Percentiles rank a stretch among this genome's conserved stretches.
Evolutionary conservation across 805 yeast species (phyloP).

Genomic region (Ogataea philodendri): DNA sequence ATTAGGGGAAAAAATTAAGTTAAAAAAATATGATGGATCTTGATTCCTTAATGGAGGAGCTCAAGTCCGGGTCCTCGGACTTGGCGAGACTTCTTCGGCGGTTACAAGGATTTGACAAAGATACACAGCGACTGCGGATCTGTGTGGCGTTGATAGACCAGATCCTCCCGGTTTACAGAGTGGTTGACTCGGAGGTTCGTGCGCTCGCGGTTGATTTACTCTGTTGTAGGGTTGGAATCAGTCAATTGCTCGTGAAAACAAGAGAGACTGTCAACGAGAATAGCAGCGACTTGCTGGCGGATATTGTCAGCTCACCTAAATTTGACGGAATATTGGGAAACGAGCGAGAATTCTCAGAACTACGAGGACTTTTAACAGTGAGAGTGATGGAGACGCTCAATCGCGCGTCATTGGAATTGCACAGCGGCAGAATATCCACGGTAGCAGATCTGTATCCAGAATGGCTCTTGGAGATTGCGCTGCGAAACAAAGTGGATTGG

Average conservation of each 20-base stretch:
- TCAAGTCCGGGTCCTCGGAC: neutral
- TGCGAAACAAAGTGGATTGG: slow-evolving; percentile 11
- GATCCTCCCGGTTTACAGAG: slow-evolving; percentile 15
- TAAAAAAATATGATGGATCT: slow-evolving; percentile 5
- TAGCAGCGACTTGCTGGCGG: slow-evolving; percentile 6
- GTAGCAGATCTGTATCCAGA: slow-evolving; percentile 12
- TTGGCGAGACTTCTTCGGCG: neutral
- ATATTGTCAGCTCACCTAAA: slow-evolving; percentile 7
- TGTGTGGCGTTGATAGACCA: slow-evolving; percentile 10
- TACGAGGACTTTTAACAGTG: slow-evolving; percentile 15
- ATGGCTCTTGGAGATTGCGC: slow-evolving; percentile 2
- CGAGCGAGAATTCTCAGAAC: slow-evolving; percentile 8
- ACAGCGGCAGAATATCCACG: slow-evolving; percentile 6
- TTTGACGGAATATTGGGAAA: slow-evolving; percentile 4
- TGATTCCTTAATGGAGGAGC: slow-evolving; percentile 1
- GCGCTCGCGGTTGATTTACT: slow-evolving; percentile 10
- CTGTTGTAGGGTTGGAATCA: slow-evolving; percentile 25
- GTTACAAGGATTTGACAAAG: slow-evolving; percentile 1
- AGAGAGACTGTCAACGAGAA: slow-evolving; percentile 4
- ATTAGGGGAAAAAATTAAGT: slow-evolving; percentile 2
- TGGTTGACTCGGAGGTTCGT: slow-evolving; percentile 12
- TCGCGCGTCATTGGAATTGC: slow-evolving; percentile 8
- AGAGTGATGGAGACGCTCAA: slow-evolving; percentile 20
- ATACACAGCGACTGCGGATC: slow-evolving; percentile 4
- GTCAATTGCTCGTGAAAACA: slow-evolving; percentile 19